Evolutionary conservation across 306 rosid species (phyloP).

Genomic region (Lablab purpureus): DNA sequence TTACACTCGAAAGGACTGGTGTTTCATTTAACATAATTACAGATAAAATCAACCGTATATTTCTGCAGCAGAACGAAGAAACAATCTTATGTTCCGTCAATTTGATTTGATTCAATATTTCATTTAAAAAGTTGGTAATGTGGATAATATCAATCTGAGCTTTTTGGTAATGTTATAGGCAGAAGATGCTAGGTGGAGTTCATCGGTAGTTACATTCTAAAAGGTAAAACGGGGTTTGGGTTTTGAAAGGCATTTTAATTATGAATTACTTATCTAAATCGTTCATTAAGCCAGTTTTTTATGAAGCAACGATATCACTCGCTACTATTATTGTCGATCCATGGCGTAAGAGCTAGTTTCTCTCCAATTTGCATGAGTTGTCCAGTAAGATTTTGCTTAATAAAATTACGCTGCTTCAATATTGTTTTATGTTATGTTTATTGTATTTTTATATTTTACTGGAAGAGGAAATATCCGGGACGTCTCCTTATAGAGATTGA

Average conservation of each 20-base stretch:
- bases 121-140: neutral
- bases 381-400: too few species aligned
- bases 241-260: too few species aligned
- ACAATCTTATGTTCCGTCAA: neutral
- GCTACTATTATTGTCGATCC: too few species aligned
- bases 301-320: too few species aligned
- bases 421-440: too few species aligned
- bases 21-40: too few species aligned
- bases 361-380: too few species aligned
- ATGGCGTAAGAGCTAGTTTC: too few species aligned
- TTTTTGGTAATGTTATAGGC: slow-evolving; percentile 13
- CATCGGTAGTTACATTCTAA: neutral
- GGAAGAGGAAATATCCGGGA: neutral
- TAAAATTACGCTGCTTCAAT: too few species aligned
- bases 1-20: neutral
- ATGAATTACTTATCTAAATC: too few species aligned
- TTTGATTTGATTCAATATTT: neutral
- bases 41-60: neutral
- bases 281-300: too few species aligned
- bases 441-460: neutral
- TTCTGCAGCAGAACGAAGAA: neutral
- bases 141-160: neutral
- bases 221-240: neutral
- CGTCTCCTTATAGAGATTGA: neutral
- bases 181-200: slow-evolving; percentile 23